Evolutionary conservation across 169 alveolate species (phyloP), one percentile per base, ranked within the genome.

Genomic region (Plasmodium berghei): DNA sequence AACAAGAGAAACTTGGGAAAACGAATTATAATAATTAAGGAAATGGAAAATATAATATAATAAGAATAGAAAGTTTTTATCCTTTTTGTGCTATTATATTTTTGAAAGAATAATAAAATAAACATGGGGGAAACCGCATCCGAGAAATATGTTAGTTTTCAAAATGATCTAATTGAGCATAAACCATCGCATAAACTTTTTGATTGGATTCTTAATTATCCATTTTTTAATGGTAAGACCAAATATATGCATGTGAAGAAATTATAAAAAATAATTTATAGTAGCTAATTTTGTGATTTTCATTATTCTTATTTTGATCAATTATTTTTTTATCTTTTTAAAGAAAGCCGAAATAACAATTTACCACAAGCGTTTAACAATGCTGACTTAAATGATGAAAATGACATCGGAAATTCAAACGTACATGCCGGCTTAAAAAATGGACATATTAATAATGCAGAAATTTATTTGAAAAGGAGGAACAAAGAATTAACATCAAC

Each of bases 131-230:
- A 49, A 61, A 80, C 42, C 3, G 34, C 69, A 28, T 80, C 90
- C 24, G 85, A 80, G 16, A 54, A 61, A 48, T 80, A 80, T 59
- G 74, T 80, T 34, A 80, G 90, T 16, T 80, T 80, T 49, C 54
- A 71, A 26, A 67, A 26, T 48, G 28, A 18, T 28, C 20, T 71
- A 18, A 80, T 66, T 26, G 85, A 80, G 46, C 10, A 63, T 16
- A 80, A 55, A 16, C 18, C 85, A 24, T 80, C 80, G 0, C 71
- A 66, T 61, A 67, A 61, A 20, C 40, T 80, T 66, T 67, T 80
- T 59, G 90, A 80, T 10, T 80, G 83, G 90, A 80, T 80, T 28
- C 73, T 80, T 59, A 80, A 80, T 28, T 80, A 80, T 61, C 90
- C 90, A n/a, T 71, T 80, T 70, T 80, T 80, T 61, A 80, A 48